A percentile compares a stretch with the other conserved stretches of the same genome.
phyloP scores from a whole-genome alignment of 768 basidiomycete species.

The Lyophyllum semitale region DNA sequence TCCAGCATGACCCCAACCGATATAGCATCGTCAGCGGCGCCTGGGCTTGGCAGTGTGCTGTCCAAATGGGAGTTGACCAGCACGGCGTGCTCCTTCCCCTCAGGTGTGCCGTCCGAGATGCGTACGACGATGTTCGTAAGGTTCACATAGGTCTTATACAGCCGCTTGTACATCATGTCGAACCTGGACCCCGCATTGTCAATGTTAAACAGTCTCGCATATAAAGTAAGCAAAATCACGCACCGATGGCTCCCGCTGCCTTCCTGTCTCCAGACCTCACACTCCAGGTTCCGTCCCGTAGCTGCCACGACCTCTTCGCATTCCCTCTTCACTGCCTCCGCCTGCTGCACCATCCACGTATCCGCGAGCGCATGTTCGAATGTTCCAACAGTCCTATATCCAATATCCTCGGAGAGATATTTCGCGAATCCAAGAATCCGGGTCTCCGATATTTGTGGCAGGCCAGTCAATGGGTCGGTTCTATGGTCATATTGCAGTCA shows the following conservation, averaged over 20 bases:
- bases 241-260: slow-evolving; percentile 89
- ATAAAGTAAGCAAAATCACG: slow-evolving; percentile 24
- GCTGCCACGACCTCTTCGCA: slow-evolving; percentile 58
- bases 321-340: slow-evolving; percentile 55
- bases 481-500: slow-evolving; percentile 20
- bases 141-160: slow-evolving; percentile 86
- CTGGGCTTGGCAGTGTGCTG: slow-evolving; percentile 73
- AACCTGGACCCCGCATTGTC: slow-evolving; percentile 51
- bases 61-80: slow-evolving; percentile 91
- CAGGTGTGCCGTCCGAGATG: slow-evolving; percentile 73
- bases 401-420: slow-evolving; percentile 81
- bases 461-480: slow-evolving; percentile 50
- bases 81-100: slow-evolving; percentile 78
- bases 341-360: slow-evolving; percentile 74
- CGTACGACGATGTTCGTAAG: slow-evolving; percentile 90
- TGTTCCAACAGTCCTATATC: slow-evolving; percentile 90
- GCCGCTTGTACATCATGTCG: slow-evolving; percentile 84
- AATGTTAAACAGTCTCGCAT: neutral
- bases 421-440: slow-evolving; percentile 65
- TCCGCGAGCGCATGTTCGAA: slow-evolving; percentile 86
- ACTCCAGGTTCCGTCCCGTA: slow-evolving; percentile 66
- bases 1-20: slow-evolving; percentile 95
- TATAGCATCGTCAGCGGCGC: slow-evolving; percentile 87
- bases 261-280: slow-evolving; percentile 89
- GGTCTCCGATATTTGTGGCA: slow-evolving; percentile 73